Percentiles rank a stretch among this genome's conserved stretches.
Conservation (phyloP, 805 yeast genomes). For the Teunomyces atbi region DNA sequence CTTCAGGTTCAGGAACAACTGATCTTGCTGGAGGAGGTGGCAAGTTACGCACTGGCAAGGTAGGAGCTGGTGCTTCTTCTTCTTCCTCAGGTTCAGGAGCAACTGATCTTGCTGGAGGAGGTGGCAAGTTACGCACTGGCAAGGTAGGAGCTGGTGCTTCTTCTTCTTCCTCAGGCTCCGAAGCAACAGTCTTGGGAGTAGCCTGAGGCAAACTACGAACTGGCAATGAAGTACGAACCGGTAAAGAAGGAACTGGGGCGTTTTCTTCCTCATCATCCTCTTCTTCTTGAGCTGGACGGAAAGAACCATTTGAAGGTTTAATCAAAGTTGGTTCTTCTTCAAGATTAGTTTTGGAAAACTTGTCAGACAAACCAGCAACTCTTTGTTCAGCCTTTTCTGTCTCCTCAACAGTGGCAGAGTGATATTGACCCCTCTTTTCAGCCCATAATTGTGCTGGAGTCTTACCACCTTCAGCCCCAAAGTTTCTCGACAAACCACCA, state of each 20-base stretch:
- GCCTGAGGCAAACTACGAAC: slow-evolving; percentile 13
- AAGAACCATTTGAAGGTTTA: slow-evolving; percentile 7
- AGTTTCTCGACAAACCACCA: slow-evolving; percentile 61
- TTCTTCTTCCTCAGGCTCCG: slow-evolving; percentile 16
- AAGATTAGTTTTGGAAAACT: not conserved
- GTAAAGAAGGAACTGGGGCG: slow-evolving; percentile 18
- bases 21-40: slow-evolving; percentile 15
- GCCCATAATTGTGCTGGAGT: slow-evolving; percentile 98
- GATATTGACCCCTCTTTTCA: slow-evolving; percentile 73
- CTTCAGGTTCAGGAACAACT: slow-evolving; percentile 7
- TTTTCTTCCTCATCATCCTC: slow-evolving; percentile 25
- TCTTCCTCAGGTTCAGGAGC: slow-evolving; percentile 14
- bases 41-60: slow-evolving; percentile 14
- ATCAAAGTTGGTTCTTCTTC: slow-evolving; percentile 19
- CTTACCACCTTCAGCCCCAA: slow-evolving; percentile 71
- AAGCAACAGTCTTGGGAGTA: slow-evolving; percentile 4
- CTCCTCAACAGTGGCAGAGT: slow-evolving; percentile 33
- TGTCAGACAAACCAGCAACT: not conserved
- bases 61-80: slow-evolving; percentile 12
- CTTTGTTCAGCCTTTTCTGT: slow-evolving; percentile 15
- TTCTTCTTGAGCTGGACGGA: slow-evolving; percentile 19
- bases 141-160: slow-evolving; percentile 12
- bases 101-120: slow-evolving; percentile 11
- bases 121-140: slow-evolving; percentile 15
- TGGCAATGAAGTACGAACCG: slow-evolving; percentile 14